These are phyloP conservation scores for Aspergillus sp. DNA, from an alignment of 2,329 filamentous ascomycete genomes.

Conservation along the genomic window DNA sequence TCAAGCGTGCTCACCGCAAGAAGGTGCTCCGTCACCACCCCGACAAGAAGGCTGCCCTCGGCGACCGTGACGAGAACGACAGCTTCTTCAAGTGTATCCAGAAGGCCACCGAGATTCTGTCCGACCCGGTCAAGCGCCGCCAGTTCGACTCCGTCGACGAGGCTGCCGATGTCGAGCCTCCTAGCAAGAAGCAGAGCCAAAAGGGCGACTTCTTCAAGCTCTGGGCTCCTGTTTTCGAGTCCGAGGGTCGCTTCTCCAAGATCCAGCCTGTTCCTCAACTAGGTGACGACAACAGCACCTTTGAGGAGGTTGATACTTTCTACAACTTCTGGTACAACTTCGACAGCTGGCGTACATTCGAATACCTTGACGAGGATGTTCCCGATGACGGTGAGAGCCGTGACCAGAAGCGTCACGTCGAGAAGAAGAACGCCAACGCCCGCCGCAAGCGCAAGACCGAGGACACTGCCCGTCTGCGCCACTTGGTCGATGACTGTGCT, in stretches of 20 bases:
- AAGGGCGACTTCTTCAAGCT: conserved; percentile 94
- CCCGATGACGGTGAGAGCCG: conserved; percentile 98
- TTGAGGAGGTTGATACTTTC: conserved; percentile 89
- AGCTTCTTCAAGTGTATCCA: conserved; percentile 99
- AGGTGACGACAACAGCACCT: conserved; percentile 77
- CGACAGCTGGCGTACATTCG: conserved; percentile 95
- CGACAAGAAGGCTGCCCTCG: conserved; percentile 94
- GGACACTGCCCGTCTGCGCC: conserved; percentile 86
- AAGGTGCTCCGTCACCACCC: conserved; percentile 99
- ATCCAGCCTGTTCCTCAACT: conserved; percentile 82
- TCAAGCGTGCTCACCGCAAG: conserved; percentile 98
- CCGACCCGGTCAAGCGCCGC: conserved; percentile 86
- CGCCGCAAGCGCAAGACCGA: conserved; percentile 99
- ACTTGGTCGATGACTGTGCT: conserved; percentile 83
- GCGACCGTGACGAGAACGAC: conserved; percentile 80
- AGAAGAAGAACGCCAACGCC: conserved; percentile 96
- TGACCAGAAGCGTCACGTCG: conserved; percentile 96
- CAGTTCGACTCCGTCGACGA: conserved; percentile 98
- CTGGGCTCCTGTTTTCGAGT: conserved; percentile 86
- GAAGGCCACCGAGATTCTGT: conserved; percentile 90
- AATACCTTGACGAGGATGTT: conserved; percentile 98
- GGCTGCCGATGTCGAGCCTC: conserved; percentile 86
- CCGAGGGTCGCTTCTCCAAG: conserved; percentile 91
- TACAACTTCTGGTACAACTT: conserved; percentile 99
- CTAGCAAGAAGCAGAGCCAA: conserved; percentile 82